Evolutionary conservation across 106 monocot genomes (phyloP).

Genomic region (Platanthera guangdongensis): DNA sequence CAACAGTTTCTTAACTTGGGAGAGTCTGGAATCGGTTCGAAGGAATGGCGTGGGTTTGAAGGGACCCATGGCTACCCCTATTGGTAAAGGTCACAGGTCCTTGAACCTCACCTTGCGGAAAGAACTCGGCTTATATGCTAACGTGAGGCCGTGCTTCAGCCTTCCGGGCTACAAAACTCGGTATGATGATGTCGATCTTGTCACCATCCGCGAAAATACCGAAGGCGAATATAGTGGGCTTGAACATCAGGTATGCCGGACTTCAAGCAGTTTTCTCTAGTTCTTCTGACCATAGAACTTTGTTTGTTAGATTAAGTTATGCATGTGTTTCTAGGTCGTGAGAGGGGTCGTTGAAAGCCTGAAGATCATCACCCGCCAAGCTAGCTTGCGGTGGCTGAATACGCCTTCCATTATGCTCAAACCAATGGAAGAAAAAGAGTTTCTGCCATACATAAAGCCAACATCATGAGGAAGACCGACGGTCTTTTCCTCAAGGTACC

Average conservation of each 20-base stretch:
- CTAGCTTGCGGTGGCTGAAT: slow-evolving; percentile 94
- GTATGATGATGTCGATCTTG: slow-evolving; percentile 80
- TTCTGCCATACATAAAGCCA: slow-evolving; percentile 98
- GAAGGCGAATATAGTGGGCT: slow-evolving; percentile 98
- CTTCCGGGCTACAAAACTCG: slow-evolving; percentile 84
- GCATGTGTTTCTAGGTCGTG: slow-evolving; percentile 50
- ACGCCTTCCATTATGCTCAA: slow-evolving; percentile 94
- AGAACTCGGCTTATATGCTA: slow-evolving; percentile 83
- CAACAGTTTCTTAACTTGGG: slow-evolving; percentile 85
- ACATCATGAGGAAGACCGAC: slow-evolving; percentile 96
- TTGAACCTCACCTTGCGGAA: slow-evolving; percentile 84
- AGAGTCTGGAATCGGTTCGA: slow-evolving; percentile 84
- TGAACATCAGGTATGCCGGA: slow-evolving; percentile 67
- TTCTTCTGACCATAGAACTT: not conserved
- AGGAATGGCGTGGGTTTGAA: slow-evolving; percentile 82
- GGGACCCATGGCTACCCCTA: slow-evolving; percentile 96
- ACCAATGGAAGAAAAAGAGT: slow-evolving; percentile 75
- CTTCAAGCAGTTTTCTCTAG: not conserved
- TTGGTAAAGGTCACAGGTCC: slow-evolving; percentile 94
- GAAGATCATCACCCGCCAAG: slow-evolving; percentile 90
- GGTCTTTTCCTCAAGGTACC: slow-evolving; percentile 89
- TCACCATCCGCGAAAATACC: slow-evolving; percentile 89
- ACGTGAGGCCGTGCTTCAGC: slow-evolving; percentile 83
- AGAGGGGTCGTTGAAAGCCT: slow-evolving; percentile 96
- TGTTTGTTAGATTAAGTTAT: not conserved